These are phyloP conservation scores for Hypoxylon lenormandii DNA, from an alignment of 495 filamentous ascomycete genomes.

Conservation along the genomic window DNA sequence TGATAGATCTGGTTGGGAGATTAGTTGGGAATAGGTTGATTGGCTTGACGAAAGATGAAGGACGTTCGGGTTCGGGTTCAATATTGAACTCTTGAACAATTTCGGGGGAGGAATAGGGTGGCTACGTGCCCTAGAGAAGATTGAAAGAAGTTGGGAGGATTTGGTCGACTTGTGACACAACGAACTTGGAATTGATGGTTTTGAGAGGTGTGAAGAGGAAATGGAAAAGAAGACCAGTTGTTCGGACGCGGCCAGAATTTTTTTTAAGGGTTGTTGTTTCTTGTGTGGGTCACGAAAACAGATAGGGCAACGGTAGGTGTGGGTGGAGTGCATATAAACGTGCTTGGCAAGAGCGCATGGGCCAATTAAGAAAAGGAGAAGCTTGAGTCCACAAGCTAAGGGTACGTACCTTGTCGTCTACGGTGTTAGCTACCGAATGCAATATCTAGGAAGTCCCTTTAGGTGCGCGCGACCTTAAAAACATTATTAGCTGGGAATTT, in stretches of 20 bases:
- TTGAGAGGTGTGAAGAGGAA: conserved; percentile 63
- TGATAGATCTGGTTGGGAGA: conserved; percentile 55
- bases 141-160: conserved; percentile 53
- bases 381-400: neutral
- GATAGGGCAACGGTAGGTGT: conserved; percentile 49
- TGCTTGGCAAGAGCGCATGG: conserved; percentile 34
- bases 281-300: conserved; percentile 49
- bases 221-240: conserved; percentile 56
- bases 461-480: conserved; percentile 12
- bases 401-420: conserved; percentile 31
- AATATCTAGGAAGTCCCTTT: neutral
- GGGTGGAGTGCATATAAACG: conserved; percentile 29
- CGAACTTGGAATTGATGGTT: conserved; percentile 58
- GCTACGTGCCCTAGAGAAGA: conserved; percentile 87
- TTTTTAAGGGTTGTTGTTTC: conserved; percentile 67
- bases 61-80: conserved; percentile 60
- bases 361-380: conserved; percentile 20
- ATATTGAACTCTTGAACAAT: conserved; percentile 67
- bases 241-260: conserved; percentile 56
- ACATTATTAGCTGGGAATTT: conserved; percentile 20
- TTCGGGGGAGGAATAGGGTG: conserved; percentile 78
- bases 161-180: conserved; percentile 55
- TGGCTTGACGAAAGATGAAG: conserved; percentile 52
- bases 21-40: conserved; percentile 52
- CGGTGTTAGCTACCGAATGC: neutral